These are phyloP conservation scores for Babesia microti DNA, from an alignment of 169 alveolate genomes.

Conservation along the genomic window DNA sequence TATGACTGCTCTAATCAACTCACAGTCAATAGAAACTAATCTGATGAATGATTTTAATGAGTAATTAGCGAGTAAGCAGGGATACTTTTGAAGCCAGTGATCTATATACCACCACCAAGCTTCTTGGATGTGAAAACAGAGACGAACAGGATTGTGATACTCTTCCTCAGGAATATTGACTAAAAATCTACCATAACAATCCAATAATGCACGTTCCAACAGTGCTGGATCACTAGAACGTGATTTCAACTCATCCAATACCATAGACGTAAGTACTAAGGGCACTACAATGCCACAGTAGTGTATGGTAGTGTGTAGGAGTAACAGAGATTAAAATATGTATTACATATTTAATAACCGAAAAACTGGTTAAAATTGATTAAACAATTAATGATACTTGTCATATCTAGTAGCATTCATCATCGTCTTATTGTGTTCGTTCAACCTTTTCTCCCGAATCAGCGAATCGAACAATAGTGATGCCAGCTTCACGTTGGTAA, in stretches of 20 bases:
- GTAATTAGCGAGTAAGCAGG: slow-evolving; percentile 56
- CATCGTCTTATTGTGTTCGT: no score
- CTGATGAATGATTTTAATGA: slow-evolving; percentile 63
- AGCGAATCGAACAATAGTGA: slow-evolving; percentile 51
- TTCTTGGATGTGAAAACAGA: slow-evolving; percentile 76
- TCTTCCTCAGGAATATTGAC: slow-evolving; percentile 76
- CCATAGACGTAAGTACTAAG: no score
- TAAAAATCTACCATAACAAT: slow-evolving; percentile 78
- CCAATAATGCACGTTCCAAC: slow-evolving; percentile 62
- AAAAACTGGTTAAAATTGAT: neutral
- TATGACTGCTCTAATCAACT: slow-evolving; percentile 46
- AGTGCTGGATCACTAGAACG: slow-evolving; percentile 55
- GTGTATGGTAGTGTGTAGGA: no score
- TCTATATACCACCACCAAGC: slow-evolving; percentile 86
- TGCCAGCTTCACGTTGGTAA: slow-evolving; percentile 54
- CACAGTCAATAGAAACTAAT: slow-evolving; percentile 72
- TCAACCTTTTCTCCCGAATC: no score
- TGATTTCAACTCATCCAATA: no score
- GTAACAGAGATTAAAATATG: no score
- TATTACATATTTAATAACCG: neutral
- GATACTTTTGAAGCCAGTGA: slow-evolving; percentile 73
- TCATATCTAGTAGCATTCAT: neutral
- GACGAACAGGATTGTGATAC: slow-evolving; percentile 70
- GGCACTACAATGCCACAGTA: no score
- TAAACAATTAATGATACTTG: neutral